A percentile compares a stretch with the other conserved stretches of the same genome.
Evolutionary conservation across 306 rosid genomes (phyloP).

Genomic region (Cicer judaicum): DNA sequence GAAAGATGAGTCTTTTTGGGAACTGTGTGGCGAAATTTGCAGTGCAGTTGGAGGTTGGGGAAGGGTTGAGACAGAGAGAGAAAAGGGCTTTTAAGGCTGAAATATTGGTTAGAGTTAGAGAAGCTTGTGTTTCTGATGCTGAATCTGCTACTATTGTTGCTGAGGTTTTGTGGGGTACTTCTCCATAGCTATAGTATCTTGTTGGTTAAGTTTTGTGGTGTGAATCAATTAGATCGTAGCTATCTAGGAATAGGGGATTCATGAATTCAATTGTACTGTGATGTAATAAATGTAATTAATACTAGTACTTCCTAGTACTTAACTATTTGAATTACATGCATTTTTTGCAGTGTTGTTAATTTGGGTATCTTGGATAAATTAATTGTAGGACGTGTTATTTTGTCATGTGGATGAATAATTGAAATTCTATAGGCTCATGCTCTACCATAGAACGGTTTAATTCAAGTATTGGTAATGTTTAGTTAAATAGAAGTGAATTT

Average conservation of each 20-base stretch:
- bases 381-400: background rate
- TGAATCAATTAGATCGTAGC: background rate
- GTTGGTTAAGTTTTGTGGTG: background rate
- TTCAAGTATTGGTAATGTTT: too few species aligned
- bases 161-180: slow-evolving; percentile 89
- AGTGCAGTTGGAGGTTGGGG: slow-evolving; percentile 89
- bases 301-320: too few species aligned
- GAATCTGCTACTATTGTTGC: slow-evolving; percentile 81
- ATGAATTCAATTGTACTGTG: background rate
- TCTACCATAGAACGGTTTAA: too few species aligned
- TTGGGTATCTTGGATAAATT: slow-evolving; percentile 27
- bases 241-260: background rate
- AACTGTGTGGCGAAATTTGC: slow-evolving; percentile 87
- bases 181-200: slow-evolving; percentile 41
- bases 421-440: too few species aligned
- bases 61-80: slow-evolving; percentile 90
- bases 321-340: background rate
- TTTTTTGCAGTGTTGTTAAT: background rate
- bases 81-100: slow-evolving; percentile 76
- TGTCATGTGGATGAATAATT: too few species aligned
- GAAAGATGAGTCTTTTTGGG: slow-evolving; percentile 66
- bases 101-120: slow-evolving; percentile 63
- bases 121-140: slow-evolving; percentile 78
- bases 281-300: background rate
- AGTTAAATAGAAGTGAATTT: too few species aligned